Base-by-base conservation (phyloP, 306 rosid species). In the Lathyrus sativus region DNA sequence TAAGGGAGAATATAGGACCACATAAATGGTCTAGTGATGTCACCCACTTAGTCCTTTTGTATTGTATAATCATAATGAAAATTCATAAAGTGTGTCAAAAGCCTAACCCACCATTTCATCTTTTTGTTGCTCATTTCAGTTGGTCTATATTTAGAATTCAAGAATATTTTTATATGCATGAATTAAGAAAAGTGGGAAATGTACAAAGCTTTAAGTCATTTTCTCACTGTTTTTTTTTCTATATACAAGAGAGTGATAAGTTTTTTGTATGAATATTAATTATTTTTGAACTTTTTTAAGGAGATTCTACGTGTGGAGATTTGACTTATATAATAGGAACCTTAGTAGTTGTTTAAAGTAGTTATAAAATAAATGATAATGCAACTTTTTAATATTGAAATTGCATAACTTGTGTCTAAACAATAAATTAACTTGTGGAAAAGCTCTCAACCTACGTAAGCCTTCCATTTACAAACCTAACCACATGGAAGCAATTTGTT, bases 1-100 rank as follows among this genome's bases (percentile, higher is more conserved):
- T 43, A 33, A 49, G 50, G 51, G 35, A 70, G 68, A 71, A 46
- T 0, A 62, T 48, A 51, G 86, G 79, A 80, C 90, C 86, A 80
- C 86, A 77, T 28, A 73, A 67, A 65, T 69, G 81, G 73, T 65
- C 55, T 74, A 78, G 74, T 78, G 84, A 81, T 71, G 84, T 83
- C 84, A 78, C 59, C 80, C 77, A 72, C 80, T 70, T 62, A 62
- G 11, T 43, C 67, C 17, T 72, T 31, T 35, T 61, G 55, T 42
- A 33, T 38, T 62, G 8, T 24, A 57, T 72, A 66, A 62, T 67
- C 56, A 68, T 76, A 49, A 22, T 43, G 41, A 55, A 61, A 22
- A 31, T 35, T 31, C 7, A 43, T 31, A 18, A 39, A 18, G 41
- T 31, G 53, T 65, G 64, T 61, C 66, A 78, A 76, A 76, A 46